A percentile compares a stretch with the other conserved stretches of the same genome.
Evolutionary conservation across 805 yeast genomes (phyloP).

Genomic region (Sugiyamaella mastotermitis): DNA sequence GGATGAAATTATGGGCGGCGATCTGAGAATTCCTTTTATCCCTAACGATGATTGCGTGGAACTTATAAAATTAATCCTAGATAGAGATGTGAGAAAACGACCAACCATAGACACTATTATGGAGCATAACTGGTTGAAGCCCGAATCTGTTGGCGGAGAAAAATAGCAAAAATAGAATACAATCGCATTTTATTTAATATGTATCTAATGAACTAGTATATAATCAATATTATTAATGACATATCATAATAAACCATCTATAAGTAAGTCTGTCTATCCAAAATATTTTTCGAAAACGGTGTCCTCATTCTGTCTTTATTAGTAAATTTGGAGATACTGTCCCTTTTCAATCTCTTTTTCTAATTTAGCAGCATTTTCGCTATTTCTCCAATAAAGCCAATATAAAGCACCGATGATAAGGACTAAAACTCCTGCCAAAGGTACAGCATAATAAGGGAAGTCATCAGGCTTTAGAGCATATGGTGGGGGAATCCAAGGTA

Average conservation of each 20-base stretch:
- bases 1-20: slow-evolving; percentile 92
- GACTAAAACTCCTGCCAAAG: slow-evolving; percentile 46
- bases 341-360: slow-evolving; percentile 31
- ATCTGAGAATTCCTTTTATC: slow-evolving; percentile 62
- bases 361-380: slow-evolving; percentile 21
- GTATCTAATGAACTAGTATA: background rate
- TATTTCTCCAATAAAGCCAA: slow-evolving; percentile 30
- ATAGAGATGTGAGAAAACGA: slow-evolving; percentile 58
- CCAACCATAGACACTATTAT: slow-evolving; percentile 70
- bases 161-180: no score
- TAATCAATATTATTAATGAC: slow-evolving; percentile 1
- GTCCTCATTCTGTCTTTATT: no score
- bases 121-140: slow-evolving; percentile 72
- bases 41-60: slow-evolving; percentile 53
- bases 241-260: no score
- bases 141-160: no score
- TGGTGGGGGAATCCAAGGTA: slow-evolving; percentile 55
- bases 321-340: slow-evolving; percentile 2
- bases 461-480: slow-evolving; percentile 22
- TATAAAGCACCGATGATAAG: slow-evolving; percentile 39
- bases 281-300: no score
- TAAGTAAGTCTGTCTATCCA: no score
- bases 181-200: no score
- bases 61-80: slow-evolving; percentile 59
- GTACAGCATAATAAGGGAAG: slow-evolving; percentile 55